These are phyloP conservation scores for Myxozyma monticola DNA, from an alignment of 805 yeast genomes.

Conservation along the genomic window DNA sequence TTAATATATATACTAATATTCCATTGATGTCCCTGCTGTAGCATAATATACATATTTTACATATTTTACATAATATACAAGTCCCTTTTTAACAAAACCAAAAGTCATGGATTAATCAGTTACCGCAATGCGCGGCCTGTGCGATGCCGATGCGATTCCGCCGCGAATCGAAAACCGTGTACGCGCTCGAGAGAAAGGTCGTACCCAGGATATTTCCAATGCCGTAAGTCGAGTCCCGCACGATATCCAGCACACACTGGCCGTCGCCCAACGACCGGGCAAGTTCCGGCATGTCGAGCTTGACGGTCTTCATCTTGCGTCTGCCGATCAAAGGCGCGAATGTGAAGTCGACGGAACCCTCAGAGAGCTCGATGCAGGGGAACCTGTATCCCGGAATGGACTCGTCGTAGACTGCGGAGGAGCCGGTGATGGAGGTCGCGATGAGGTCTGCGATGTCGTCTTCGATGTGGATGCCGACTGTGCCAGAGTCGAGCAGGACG, in stretches of 20 bases:
- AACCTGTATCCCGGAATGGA: conserved; percentile 23
- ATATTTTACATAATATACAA: no score
- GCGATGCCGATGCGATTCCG: conserved; percentile 15
- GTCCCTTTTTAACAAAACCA: no score
- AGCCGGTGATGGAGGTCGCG: conserved; percentile 10
- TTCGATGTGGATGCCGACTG: conserved; percentile 15
- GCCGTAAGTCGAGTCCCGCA: conserved; percentile 22
- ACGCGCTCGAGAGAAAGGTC: conserved; percentile 19
- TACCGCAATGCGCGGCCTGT: conserved; percentile 21
- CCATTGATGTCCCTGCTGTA: no score
- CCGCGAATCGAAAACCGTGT: conserved; percentile 22
- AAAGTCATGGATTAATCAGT: no score
- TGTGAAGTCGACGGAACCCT: background rate
- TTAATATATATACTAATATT: no score
- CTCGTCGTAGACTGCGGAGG: conserved; percentile 16
- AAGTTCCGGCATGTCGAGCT: conserved; percentile 16
- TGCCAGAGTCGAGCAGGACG: conserved; percentile 25
- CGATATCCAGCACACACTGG: conserved; percentile 21
- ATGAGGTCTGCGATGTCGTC: conserved; percentile 24
- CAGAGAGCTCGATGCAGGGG: conserved; percentile 8
- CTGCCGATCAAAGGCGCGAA: background rate
- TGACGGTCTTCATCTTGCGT: conserved; percentile 9
- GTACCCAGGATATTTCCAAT: conserved; percentile 26
- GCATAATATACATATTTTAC: no score
- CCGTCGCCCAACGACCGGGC: conserved; percentile 1